Base-by-base conservation (phyloP, 177 flowering plant species). In the Vitis hybrid region DNA sequence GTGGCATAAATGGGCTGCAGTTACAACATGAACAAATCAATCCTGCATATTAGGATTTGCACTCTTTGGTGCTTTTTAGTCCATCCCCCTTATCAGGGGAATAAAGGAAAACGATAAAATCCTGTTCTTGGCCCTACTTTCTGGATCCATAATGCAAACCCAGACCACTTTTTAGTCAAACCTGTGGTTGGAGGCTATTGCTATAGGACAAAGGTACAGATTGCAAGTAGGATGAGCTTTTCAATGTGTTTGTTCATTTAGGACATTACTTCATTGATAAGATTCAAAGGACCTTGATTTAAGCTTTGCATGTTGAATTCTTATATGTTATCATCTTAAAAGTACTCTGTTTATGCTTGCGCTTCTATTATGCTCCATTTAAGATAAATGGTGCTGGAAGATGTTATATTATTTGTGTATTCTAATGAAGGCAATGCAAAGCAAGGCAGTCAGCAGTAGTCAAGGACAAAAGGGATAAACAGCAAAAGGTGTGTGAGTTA, bases 391-490 rank as follows among this genome's bases (percentile, higher is more conserved):
- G 23, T 52, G 56, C 15, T 56, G 67, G 4, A 34, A 50, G 12
- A 30, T 66, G 60, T 51, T 55, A 55, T 63, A 8, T 51, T 64
- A 1, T 61, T 63, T 40, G 45, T 74, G 67, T 61, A 58, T 66
- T 60, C 56, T 62, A 40, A 70, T 76, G 66, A 66, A 91, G 96
- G 82, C 94, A 89, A 10, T 91, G 92, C 84, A 91, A 88, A 79
- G 98, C 94, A 60, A 85, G 93, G 67, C 97, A 89, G 70, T 62
- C 91, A 1, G 65, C 92, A 60, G 79, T 84, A 2, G 84, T 89
- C 51, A 94, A 88, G 81, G 99, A 93, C 80, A 91, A 93, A 82
- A 85, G 89, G 74, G 94, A 91, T 56, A 91, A 91, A 77, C 96
- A 86, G 77, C 97, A 89, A 78, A 93, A 94, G 97, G 97, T 40